These are phyloP conservation scores for Chlorella sp. DNA, from an alignment of 139 green algal species.

Conservation along the genomic window DNA sequence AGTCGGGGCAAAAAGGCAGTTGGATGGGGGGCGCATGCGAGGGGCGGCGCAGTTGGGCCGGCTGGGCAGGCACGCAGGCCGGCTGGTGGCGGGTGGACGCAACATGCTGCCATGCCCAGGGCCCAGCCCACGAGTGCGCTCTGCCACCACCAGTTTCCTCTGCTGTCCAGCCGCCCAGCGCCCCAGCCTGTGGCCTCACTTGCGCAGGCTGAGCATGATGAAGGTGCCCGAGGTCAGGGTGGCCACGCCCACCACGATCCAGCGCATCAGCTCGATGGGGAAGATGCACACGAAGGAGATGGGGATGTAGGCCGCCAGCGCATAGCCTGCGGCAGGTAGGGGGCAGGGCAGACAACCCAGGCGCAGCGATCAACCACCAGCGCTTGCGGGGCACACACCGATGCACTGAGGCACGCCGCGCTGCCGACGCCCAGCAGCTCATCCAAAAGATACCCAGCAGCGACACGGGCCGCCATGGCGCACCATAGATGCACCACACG, in stretches of 20 bases:
- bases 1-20: too few relatives aligned
- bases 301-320: slow-evolving; percentile 82
- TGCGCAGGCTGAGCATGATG: slow-evolving; percentile 75
- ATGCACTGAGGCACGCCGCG: too few relatives aligned
- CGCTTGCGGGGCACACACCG: neutral
- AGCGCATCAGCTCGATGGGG: slow-evolving; percentile 68
- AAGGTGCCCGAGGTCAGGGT: slow-evolving; percentile 71
- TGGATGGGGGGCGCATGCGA: too few relatives aligned
- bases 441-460: neutral
- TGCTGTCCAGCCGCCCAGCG: too few relatives aligned
- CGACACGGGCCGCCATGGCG: neutral
- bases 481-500: slow-evolving; percentile 86
- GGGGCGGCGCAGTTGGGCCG: too few relatives aligned
- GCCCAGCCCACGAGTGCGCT: too few relatives aligned
- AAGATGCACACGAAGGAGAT: slow-evolving; percentile 78
- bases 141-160: too few relatives aligned
- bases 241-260: slow-evolving; percentile 58
- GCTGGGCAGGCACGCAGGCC: too few relatives aligned
- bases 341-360: neutral
- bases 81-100: too few relatives aligned
- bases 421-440: too few relatives aligned
- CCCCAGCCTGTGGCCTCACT: too few relatives aligned
- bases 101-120: too few relatives aligned
- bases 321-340: slow-evolving; percentile 63
- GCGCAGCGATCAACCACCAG: neutral